phyloP scores from a whole-genome alignment of 768 basidiomycete genomes.

The Boletus insuetus region DNA sequence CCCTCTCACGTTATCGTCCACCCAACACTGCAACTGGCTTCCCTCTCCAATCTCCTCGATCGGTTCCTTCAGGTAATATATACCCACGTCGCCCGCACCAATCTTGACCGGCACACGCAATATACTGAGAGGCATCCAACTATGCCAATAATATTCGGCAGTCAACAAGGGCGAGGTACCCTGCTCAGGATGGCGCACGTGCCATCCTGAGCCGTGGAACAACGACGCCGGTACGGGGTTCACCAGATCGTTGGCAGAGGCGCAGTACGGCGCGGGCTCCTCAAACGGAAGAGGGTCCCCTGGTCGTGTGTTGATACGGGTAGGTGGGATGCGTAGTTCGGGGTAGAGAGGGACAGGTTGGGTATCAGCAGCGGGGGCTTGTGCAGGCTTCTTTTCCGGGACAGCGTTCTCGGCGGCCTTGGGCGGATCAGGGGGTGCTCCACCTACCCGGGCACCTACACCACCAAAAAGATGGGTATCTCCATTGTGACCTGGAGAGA shows the following conservation, averaged over 20 bases:
- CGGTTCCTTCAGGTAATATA: slow-evolving; percentile 86
- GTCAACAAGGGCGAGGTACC: slow-evolving; percentile 47
- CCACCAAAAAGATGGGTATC: slow-evolving; percentile 77
- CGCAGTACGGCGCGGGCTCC: slow-evolving; percentile 90
- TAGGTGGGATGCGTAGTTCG: slow-evolving; percentile 56
- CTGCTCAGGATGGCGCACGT: slow-evolving; percentile 64
- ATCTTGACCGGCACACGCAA: slow-evolving; percentile 81
- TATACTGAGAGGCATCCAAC: slow-evolving; percentile 78
- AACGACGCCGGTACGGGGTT: slow-evolving; percentile 94
- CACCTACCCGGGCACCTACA: slow-evolving; percentile 79
- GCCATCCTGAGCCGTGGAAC: slow-evolving; percentile 94
- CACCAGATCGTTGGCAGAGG: slow-evolving; percentile 95
- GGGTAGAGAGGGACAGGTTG: slow-evolving; percentile 27
- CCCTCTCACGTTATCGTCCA: slow-evolving; percentile 90
- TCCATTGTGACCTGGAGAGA: slow-evolving; percentile 35
- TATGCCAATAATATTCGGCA: slow-evolving; percentile 87
- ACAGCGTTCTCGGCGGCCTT: slow-evolving; percentile 32
- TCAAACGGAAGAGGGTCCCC: slow-evolving; percentile 55
- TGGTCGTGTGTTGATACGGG: slow-evolving; percentile 70
- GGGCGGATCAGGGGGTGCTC: slow-evolving; percentile 46
- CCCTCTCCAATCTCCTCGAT: slow-evolving; percentile 54
- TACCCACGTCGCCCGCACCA: slow-evolving; percentile 87
- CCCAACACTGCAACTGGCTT: slow-evolving; percentile 88
- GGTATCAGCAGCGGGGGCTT: slow-evolving; percentile 5
- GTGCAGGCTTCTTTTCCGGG: slow-evolving; percentile 24